Percentiles rank a stretch among this genome's conserved stretches.
These are phyloP conservation scores for Anisodus tanguticus DNA, from an alignment of 257 asterid genomes.

Conservation along the genomic window DNA sequence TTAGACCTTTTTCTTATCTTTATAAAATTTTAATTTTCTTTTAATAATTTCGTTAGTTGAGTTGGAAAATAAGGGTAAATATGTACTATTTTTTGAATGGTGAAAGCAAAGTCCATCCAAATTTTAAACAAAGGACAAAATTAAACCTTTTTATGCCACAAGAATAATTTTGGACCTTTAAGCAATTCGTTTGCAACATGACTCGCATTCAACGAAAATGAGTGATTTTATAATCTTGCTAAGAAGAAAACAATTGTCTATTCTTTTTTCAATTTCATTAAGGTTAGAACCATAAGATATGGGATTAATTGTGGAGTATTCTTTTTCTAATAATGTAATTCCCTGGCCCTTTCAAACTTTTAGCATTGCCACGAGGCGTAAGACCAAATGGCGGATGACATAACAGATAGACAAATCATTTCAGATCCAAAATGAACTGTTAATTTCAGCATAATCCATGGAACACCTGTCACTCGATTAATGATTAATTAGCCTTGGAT, in stretches of 20 bases:
- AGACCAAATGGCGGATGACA: too few relatives aligned
- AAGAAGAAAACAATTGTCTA: neutral
- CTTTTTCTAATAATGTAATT: neutral
- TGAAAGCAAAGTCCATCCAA: neutral
- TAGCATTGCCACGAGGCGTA: neutral
- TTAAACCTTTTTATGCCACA: neutral
- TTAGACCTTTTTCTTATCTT: too few relatives aligned
- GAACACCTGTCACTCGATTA: neutral
- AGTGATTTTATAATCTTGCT: neutral
- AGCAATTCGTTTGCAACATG: neutral
- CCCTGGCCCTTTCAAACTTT: neutral
- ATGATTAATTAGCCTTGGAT: neutral
- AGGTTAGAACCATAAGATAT: neutral
- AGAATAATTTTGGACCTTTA: neutral
- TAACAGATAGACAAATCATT: too few relatives aligned
- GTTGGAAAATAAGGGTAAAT: neutral
- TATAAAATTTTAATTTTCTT: too few relatives aligned
- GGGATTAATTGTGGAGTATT: neutral
- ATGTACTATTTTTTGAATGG: neutral
- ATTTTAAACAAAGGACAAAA: neutral
- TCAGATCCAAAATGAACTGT: neutral
- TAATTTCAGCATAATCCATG: neutral
- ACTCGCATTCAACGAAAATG: neutral
- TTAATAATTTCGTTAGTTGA: too few relatives aligned
- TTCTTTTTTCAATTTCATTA: neutral